Evolutionary conservation across 164 flowering plant genomes (phyloP), one percentile per base, ranked within the genome.

Genomic region (Berberis vulgaris): DNA sequence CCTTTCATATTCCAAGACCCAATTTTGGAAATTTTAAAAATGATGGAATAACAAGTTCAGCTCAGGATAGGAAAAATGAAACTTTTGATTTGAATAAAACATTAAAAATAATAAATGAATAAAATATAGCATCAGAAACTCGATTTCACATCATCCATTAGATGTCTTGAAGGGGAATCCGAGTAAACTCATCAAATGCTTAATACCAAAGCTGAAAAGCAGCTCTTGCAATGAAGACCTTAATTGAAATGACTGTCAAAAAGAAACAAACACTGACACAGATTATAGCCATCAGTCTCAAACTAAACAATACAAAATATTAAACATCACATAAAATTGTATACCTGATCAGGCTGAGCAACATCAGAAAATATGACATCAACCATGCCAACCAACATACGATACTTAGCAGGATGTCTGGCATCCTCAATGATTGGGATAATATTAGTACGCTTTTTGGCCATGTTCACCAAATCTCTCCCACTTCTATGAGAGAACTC

Each of bases 401-500:
- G 58, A 74, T 95, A 95, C 72, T 85, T 95, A 42, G 93, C 82
- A 3, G 99, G 99, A 78, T 95, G 97, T 56, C 97, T 85, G 55
- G 96, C 96, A 85, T 86, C 95, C 69, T 91, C 96, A 70, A 86
- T 91, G 56, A 91, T 88, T 12, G 98, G 98, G 1, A 93, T 86
- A 61, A 93, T 81, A 79, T 93, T 90, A 0, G 97, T 86, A 4
- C 97, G 67, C 78, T 94, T 94, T 83, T 91, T 91, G 0, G 99
- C 99, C 99, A 94, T 94, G 77, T 91, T 91, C 4, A 94, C 96
- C 75, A 94, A 80, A 57, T 91, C 97, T 63, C 99, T 83, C 40
- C 99, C 99, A 85, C 99, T 94, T 82, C 97, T 85, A 65, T 91
- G 96, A 46, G 99, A 94, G 73, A 94, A 94, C 41, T 94, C 99